Evolutionary conservation across 345 rosid species (phyloP), one percentile per base, ranked within the genome.

Genomic region (Boechera stricta): DNA sequence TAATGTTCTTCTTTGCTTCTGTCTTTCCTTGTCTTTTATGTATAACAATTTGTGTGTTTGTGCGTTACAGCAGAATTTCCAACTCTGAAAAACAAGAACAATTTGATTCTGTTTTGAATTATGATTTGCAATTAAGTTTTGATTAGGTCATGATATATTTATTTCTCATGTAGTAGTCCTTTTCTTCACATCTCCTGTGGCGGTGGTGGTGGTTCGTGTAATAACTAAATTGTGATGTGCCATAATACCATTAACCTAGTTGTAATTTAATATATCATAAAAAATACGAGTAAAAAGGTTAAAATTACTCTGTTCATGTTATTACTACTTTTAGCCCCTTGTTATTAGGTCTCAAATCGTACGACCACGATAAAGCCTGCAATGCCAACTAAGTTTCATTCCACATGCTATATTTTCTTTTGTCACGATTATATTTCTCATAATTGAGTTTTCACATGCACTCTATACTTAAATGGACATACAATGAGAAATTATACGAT

Each of bases 401-500:
- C 29, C 74, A 67, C 81, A 78, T 78, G 81, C 77, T 59, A 60
- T 32, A 39, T 39, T 2, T 64, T 44, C 33, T 28, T 10, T 64
- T 28, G 68, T 63, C 21, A 42, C 52, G 8, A 64, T 64, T 64
- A 44, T 13, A 65, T 24, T 41, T 59, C 77, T 59, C 69, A 60
- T 73, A 60, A 73, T 60, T 67, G 74, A 60, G 64, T 33, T 53
- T 67, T 73, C 77, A 78, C 81, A 73, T 78, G 81, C 78, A 73
- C 57, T 44, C 73, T 67, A 42, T 51, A 57, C 45, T 48, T 33
- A 28, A 24, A 66, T 56, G 28, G 45, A 11, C 58, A 11, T 7
- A 42, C 3, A 51, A 42, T 58, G 39, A 47, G 2, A 9, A 44
- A 18, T 31, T 54, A 36, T 67, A 35, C 33, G 26, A 58, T 33